A percentile compares a stretch with the other conserved stretches of the same genome.
Evolutionary conservation across 2,329 filamentous ascomycete species (phyloP).

Genomic region (Colletotrichum sp.): DNA sequence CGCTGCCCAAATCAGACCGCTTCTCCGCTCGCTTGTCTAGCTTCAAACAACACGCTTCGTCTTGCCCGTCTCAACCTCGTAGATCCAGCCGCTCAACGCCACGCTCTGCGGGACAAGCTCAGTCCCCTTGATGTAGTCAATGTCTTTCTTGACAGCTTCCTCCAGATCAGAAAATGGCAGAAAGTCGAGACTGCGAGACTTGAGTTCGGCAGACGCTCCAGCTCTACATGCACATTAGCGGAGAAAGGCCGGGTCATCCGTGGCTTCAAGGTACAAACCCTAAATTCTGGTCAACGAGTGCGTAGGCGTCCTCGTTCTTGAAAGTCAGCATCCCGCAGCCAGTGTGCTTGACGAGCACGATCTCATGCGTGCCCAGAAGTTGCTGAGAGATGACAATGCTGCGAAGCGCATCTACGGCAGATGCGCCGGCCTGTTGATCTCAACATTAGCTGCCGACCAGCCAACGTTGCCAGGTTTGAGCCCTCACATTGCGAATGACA

Average conservation of each 20-base stretch:
- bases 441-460: not conserved
- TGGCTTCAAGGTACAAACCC: slow-evolving; percentile 39
- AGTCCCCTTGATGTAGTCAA: slow-evolving; percentile 64
- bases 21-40: slow-evolving; percentile 12
- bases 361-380: slow-evolving; percentile 76
- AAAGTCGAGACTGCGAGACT: slow-evolving; percentile 56
- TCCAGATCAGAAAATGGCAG: slow-evolving; percentile 69
- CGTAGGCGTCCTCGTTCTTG: slow-evolving; percentile 60
- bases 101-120: slow-evolving; percentile 65
- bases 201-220: slow-evolving; percentile 26
- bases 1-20: not conserved
- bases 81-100: slow-evolving; percentile 74
- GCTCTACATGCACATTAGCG: slow-evolving; percentile 7
- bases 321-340: slow-evolving; percentile 77
- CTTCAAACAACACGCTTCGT: slow-evolving; percentile 30
- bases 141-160: slow-evolving; percentile 69
- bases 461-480: not conserved
- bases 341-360: slow-evolving; percentile 77
- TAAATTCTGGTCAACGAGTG: slow-evolving; percentile 59
- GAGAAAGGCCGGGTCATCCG: slow-evolving; percentile 8
- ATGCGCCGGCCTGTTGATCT: slow-evolving; percentile 60
- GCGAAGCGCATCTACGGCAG: slow-evolving; percentile 71
- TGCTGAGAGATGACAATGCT: slow-evolving; percentile 82
- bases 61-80: slow-evolving; percentile 77
- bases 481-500: slow-evolving; percentile 69